Evolutionary conservation across 805 yeast species (phyloP), one percentile per base, ranked within the genome.

Genomic region (Zygosaccharomyces lentus): DNA sequence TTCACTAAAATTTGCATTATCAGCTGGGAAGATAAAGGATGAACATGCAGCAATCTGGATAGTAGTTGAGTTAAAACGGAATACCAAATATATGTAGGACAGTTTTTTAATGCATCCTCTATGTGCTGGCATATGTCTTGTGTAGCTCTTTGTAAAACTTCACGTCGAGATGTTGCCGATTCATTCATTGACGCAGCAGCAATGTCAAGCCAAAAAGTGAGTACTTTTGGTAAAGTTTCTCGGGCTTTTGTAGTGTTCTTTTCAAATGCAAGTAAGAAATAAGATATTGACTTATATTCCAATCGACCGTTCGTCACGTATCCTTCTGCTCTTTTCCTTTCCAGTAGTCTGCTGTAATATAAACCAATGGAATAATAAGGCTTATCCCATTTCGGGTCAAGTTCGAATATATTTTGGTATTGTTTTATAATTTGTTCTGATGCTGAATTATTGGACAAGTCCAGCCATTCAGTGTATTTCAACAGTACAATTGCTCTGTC

Each of bases 131-230:
- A 67, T 16, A 82, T 80, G 31, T 69, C 69, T 2, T 71, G 66
- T 24, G 80, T 64, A 32, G 70, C 66, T 45, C 62, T 69, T 25
- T 59, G 56, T 12, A 62, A 48, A 6, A 52, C 41, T 24, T 56
- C 62, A 25, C 52, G 57, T 50, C 74, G 64, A 6, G 52, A 45
- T 4, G 51, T 45, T 1, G 61, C 51, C 5, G 58, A 57, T 4
- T 57, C 62, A 16, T 49, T 46, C 23, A 58, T 48, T 7, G 61
- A 56, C 6, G 57, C 57, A 5, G 66, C 61, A 3, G 74, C 80
- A 62, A 83, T 85, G 55, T 90, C 96, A 19, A 93, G 69, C 99
- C 99, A 93, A 7, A 87, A 75, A 0, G 96, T 88, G 4, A 90
- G 75, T n/a, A 87, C 77, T 57, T 88, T 89, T 0, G 99, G 98